Conservation (phyloP, 768 basidiomycete genomes). For the Xerocomellus chrysenteron region DNA sequence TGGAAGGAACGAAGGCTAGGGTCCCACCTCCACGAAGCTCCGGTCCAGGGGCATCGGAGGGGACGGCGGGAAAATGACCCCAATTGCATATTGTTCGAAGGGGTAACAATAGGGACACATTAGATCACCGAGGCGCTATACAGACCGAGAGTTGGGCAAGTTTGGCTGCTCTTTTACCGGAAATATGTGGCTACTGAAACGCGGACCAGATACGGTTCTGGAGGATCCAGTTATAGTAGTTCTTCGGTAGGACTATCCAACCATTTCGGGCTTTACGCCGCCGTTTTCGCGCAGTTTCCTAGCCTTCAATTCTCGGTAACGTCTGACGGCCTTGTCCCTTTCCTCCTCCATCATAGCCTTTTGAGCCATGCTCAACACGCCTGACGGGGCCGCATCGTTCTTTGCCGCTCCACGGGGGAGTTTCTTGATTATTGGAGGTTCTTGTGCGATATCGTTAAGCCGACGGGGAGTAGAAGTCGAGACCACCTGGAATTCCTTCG, state of each 20-base stretch:
- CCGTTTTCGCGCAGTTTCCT: constrained; percentile 31
- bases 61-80: not conserved
- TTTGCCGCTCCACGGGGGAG: constrained; percentile 47
- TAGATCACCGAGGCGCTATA: constrained; percentile 6
- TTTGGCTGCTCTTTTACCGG: constrained; percentile 1
- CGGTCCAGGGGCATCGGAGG: constrained; percentile 2
- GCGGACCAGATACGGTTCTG: not conserved
- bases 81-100: not conserved
- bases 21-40: not conserved
- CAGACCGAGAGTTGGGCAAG: not conserved
- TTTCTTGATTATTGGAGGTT: constrained; percentile 61
- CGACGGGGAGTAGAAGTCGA: constrained; percentile 60
- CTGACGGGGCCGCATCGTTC: constrained; percentile 32
- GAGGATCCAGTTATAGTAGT: constrained; percentile 10
- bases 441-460: constrained; percentile 69
- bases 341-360: constrained; percentile 75
- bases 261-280: constrained; percentile 11
- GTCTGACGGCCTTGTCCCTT: constrained; percentile 63
- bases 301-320: constrained; percentile 70
- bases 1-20: not conserved
- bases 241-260: constrained; percentile 5
- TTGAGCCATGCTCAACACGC: constrained; percentile 71
- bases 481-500: constrained; percentile 48
- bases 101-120: constrained; percentile 4
- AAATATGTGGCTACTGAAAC: constrained; percentile 1